Conservation (phyloP, 2,329 filamentous ascomycete species). For the Lanzia echinophila region DNA sequence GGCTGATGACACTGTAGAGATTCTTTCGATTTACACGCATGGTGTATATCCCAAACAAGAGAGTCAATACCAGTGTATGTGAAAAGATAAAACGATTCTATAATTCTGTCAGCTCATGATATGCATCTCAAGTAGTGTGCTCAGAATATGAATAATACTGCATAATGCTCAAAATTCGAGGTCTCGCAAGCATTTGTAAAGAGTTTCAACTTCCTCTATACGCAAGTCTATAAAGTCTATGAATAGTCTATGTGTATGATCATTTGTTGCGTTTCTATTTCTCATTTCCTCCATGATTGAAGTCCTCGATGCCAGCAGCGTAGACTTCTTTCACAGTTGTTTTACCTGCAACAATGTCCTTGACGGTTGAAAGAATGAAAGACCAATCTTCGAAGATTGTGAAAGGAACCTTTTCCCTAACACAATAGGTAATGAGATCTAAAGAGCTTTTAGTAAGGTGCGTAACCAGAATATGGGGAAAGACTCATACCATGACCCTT, state of each 20-base stretch:
- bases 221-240: slow-evolving; percentile 3
- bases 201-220: not conserved
- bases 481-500: slow-evolving; percentile 64
- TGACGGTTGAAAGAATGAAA: slow-evolving; percentile 67
- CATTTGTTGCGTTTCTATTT: slow-evolving; percentile 1
- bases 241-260: slow-evolving; percentile 2
- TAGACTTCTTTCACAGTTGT: slow-evolving; percentile 65
- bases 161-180: too few species aligned
- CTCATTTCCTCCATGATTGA: slow-evolving; percentile 16
- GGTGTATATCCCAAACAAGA: not conserved
- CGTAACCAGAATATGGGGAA: not conserved
- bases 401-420: slow-evolving; percentile 77
- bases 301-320: slow-evolving; percentile 25
- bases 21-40: not conserved
- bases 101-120: not conserved
- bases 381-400: slow-evolving; percentile 82
- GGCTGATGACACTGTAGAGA: not conserved
- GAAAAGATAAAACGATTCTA: not conserved
- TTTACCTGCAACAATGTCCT: slow-evolving; percentile 70
- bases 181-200: too few species aligned
- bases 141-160: too few species aligned
- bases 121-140: too few species aligned
- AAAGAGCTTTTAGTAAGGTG: slow-evolving; percentile 6
- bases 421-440: slow-evolving; percentile 86
- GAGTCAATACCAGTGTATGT: not conserved